Evolutionary conservation across 2,329 filamentous ascomycete species (phyloP).

Genomic region (Talaromyces sp.): DNA sequence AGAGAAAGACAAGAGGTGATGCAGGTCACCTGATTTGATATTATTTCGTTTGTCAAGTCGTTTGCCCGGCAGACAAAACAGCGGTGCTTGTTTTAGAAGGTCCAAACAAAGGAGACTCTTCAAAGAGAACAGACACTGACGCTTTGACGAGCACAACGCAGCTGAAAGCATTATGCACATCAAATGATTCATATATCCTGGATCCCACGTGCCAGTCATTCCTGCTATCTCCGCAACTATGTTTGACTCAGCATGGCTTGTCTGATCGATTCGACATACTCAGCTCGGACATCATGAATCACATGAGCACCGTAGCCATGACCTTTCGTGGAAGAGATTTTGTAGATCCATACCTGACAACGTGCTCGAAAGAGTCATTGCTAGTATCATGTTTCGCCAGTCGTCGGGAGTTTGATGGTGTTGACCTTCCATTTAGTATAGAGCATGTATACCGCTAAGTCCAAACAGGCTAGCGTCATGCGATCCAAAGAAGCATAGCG

Average conservation of each 20-base stretch:
- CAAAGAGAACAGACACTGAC: background rate
- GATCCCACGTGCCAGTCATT: background rate
- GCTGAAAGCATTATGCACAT: no score
- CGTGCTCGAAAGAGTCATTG: background rate
- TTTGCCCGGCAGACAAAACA: background rate
- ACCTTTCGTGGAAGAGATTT: background rate
- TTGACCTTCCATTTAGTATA: background rate
- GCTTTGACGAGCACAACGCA: background rate
- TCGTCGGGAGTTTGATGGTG: background rate
- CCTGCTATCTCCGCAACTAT: background rate
- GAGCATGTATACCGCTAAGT: background rate
- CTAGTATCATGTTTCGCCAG: background rate
- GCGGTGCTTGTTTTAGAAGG: background rate
- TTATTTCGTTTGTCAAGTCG: background rate
- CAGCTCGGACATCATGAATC: background rate
- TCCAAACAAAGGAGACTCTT: background rate
- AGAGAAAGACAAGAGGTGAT: background rate
- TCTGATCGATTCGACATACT: background rate
- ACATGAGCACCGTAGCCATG: background rate
- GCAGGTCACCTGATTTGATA: constrained; percentile 1
- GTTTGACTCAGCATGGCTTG: constrained; percentile 7
- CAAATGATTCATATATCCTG: background rate
- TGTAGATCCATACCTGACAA: background rate
- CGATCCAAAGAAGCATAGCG: background rate
- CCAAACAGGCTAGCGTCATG: background rate